Evolutionary conservation across 2,329 filamentous ascomycete species (phyloP).

Genomic region (Teratosphaeria pseudoeucalypti): DNA sequence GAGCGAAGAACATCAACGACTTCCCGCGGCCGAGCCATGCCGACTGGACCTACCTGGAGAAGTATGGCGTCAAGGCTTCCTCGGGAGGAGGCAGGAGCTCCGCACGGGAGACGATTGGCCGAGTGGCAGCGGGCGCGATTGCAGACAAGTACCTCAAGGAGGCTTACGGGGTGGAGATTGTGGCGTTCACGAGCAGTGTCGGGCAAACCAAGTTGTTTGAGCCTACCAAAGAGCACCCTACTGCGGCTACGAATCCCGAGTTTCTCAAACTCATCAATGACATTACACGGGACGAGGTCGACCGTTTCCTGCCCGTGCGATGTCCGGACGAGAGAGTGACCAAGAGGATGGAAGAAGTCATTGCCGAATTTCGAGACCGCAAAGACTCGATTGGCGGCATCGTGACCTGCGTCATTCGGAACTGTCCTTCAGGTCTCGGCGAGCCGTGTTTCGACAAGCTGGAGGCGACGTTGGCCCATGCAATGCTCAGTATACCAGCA

Average conservation of each 20-base stretch:
- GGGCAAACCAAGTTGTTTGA: slow-evolving; percentile 70
- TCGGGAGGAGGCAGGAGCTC: slow-evolving; percentile 82
- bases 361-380: slow-evolving; percentile 66
- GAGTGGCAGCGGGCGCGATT: slow-evolving; percentile 84
- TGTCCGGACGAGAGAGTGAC: slow-evolving; percentile 62
- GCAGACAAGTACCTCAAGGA: slow-evolving; percentile 83
- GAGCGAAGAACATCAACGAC: slow-evolving; percentile 62
- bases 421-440: slow-evolving; percentile 73
- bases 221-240: slow-evolving; percentile 56
- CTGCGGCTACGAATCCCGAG: slow-evolving; percentile 61
- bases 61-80: slow-evolving; percentile 89
- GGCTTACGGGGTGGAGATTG: slow-evolving; percentile 78
- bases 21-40: slow-evolving; percentile 89
- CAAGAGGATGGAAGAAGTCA: slow-evolving; percentile 64
- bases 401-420: slow-evolving; percentile 85
- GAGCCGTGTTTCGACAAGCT: slow-evolving; percentile 95
- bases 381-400: slow-evolving; percentile 89
- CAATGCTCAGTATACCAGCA: slow-evolving; percentile 89
- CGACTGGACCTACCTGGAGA: slow-evolving; percentile 94
- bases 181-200: slow-evolving; percentile 80
- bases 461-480: slow-evolving; percentile 81
- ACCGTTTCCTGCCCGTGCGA: slow-evolving; percentile 73
- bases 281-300: slow-evolving; percentile 66
- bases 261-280: slow-evolving; percentile 65
- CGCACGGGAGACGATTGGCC: slow-evolving; percentile 85